Percentiles rank a stretch among this genome's conserved stretches.
phyloP scores from a whole-genome alignment of 306 rosid species.

The Glycine soja region DNA sequence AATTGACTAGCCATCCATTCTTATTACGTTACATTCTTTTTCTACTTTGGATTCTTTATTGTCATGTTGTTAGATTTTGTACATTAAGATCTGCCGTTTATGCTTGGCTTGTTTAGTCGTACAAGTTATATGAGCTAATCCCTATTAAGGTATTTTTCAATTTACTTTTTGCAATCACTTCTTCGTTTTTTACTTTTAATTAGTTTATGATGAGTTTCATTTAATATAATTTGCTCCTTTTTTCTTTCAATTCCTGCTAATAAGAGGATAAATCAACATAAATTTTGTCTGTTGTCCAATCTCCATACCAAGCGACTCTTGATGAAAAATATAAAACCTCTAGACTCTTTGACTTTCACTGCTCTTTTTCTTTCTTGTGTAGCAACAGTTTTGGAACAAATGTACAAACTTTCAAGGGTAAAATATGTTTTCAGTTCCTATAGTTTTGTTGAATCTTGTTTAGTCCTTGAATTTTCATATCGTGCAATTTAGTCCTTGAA shows the following conservation, averaged over 20 bases:
- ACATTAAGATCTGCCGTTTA: neutral
- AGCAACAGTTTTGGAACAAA: neutral
- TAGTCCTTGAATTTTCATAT: too few species aligned
- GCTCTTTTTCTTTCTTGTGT: neutral
- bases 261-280: slow-evolving; percentile 4
- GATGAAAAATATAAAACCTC: neutral
- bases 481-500: too few species aligned
- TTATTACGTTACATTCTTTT: neutral
- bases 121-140: neutral
- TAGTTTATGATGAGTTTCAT: slow-evolving; percentile 15
- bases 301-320: neutral
- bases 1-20: neutral
- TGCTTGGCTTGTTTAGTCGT: neutral
- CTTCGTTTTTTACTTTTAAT: neutral
- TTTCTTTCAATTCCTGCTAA: neutral
- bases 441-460: too few species aligned
- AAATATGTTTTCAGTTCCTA: too few species aligned
- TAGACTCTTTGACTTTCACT: neutral
- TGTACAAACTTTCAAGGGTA: neutral
- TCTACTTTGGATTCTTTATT: neutral
- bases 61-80: neutral
- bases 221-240: neutral
- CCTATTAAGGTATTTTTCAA: neutral
- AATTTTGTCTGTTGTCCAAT: neutral
- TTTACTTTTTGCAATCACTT: neutral